Evolutionary conservation across 139 green algal species (phyloP), one percentile per base, ranked within the genome.

Genomic region (Chlamydomonas sp.): DNA sequence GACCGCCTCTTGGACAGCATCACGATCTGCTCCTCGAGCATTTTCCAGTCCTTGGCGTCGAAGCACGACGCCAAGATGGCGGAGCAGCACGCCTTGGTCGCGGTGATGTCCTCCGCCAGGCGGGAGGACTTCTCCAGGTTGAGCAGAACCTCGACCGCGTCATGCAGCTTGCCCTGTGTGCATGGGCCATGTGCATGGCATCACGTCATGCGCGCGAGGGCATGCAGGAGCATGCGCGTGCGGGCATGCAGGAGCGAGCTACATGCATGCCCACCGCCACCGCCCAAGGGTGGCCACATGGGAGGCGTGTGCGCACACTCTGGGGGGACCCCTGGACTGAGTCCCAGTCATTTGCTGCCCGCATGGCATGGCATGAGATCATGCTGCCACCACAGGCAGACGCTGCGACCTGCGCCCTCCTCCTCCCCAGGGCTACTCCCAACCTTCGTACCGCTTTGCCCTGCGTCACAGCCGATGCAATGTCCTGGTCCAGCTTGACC

Each of bases 1-100:
- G 82, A 84, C 3, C 95, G 74, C n/a, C 95, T 77, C 84, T 99
- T 99, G 24, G 92, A 84, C n/a, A 99, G 81, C 63, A 97, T 75
- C 59, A 93, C 69, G 34, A 99, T 88, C 57, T 96, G 83, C 76
- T 99, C 95, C 73, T 96, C 90, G 20, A 99, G 81, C 28, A 76
- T 68, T 61, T 92, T 90, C 91, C 90, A 98, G 48, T 96, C 83
- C 5, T 76, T 71, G 4, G 86, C 85, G 26, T 85, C 70, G 50
- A 85, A 75, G 73, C 91, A 89, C 1, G 90, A 69, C n/a, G 93
- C 75, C 3, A 99, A 69, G 36, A 99, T 85, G 0, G 89, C 92
- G 34, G 73, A 77, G 66, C 91, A 96, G 13, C 77, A 84, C 5
- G 76, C 76, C 35, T 85, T 91, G 24, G 88, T 96, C 30, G 76